phyloP scores from a whole-genome alignment of 352 stramenopile genomes.

The Globisporangium nunn region DNA sequence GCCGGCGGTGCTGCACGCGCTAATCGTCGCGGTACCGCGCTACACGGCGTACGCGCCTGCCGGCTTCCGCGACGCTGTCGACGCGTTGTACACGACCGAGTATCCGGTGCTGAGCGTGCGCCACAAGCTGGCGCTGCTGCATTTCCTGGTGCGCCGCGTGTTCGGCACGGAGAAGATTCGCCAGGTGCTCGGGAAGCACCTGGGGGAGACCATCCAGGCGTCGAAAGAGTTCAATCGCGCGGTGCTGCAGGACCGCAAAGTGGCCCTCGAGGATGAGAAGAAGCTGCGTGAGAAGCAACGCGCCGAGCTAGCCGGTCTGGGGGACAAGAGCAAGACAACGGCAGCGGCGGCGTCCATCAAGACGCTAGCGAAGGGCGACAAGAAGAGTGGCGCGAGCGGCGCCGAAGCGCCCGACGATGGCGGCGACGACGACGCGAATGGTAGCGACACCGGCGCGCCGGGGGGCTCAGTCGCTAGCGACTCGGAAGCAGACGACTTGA shows the following conservation, averaged over 20 bases:
- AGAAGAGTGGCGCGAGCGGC: conserved; percentile 22
- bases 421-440: conserved; percentile 1
- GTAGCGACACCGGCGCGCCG: conserved; percentile 16
- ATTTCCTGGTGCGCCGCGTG: conserved; percentile 55
- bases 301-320: conserved; percentile 41
- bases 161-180: conserved; percentile 67
- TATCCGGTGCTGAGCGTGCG: conserved; percentile 43
- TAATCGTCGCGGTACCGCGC: conserved; percentile 64
- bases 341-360: conserved; percentile 29
- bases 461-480: conserved; percentile 31
- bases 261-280: conserved; percentile 74
- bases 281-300: conserved; percentile 70
- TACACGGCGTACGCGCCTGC: conserved; percentile 40
- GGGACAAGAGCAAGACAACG: conserved; percentile 37
- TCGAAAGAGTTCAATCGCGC: conserved; percentile 74
- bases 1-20: conserved; percentile 59
- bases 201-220: conserved; percentile 43
- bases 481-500: conserved; percentile 56
- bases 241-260: conserved; percentile 54
- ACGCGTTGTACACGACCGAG: conserved; percentile 33
- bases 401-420: too few relatives aligned
- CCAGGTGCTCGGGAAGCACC: conserved; percentile 43
- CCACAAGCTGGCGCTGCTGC: conserved; percentile 68
- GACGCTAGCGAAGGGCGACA: conserved; percentile 46
- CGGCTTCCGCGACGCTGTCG: conserved; percentile 39